These are phyloP conservation scores for Xylariaceae sp. DNA, from an alignment of 2,329 filamentous ascomycete genomes.

Conservation along the genomic window DNA sequence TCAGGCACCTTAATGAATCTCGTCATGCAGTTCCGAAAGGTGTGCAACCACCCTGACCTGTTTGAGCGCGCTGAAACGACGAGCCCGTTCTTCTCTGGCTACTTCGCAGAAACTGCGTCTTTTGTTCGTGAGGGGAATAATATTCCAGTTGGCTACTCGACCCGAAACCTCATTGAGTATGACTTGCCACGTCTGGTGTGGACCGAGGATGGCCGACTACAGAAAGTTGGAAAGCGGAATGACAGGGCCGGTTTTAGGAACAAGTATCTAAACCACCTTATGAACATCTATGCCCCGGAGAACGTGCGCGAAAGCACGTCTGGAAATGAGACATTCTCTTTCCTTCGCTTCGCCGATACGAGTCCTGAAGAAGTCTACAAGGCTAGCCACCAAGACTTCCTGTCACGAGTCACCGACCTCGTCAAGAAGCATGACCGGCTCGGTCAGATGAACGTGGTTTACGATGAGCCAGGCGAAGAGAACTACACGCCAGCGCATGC, in stretches of 20 bases:
- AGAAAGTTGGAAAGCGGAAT: slow-evolving; percentile 75
- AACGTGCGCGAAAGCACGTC: slow-evolving; percentile 69
- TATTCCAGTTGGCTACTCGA: slow-evolving; percentile 83
- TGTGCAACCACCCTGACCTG: slow-evolving; percentile 96
- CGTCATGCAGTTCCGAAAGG: slow-evolving; percentile 99
- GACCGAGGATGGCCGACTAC: slow-evolving; percentile 75
- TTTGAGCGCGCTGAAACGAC: slow-evolving; percentile 93
- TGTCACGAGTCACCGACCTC: slow-evolving; percentile 71
- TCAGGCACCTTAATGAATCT: slow-evolving; percentile 97
- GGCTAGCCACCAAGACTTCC: slow-evolving; percentile 69
- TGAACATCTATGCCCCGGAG: slow-evolving; percentile 89
- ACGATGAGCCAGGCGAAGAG: slow-evolving; percentile 65
- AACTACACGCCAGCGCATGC: slow-evolving; percentile 73
- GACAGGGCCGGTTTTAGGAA: slow-evolving; percentile 75
- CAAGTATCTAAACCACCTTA: slow-evolving; percentile 75
- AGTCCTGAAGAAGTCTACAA: slow-evolving; percentile 74
- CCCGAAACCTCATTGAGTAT: slow-evolving; percentile 84
- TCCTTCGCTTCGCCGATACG: slow-evolving; percentile 82
- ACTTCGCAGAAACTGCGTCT: slow-evolving; percentile 92
- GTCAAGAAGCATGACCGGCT: slow-evolving; percentile 60
- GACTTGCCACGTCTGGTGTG: slow-evolving; percentile 80
- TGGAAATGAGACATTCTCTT: slow-evolving; percentile 75
- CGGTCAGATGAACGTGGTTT: slow-evolving; percentile 67
- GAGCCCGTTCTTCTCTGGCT: slow-evolving; percentile 80
- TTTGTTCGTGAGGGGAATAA: slow-evolving; percentile 87